A percentile compares a stretch with the other conserved stretches of the same genome.
phyloP scores from a whole-genome alignment of 768 basidiomycete species.

The Cyathus striatus region DNA sequence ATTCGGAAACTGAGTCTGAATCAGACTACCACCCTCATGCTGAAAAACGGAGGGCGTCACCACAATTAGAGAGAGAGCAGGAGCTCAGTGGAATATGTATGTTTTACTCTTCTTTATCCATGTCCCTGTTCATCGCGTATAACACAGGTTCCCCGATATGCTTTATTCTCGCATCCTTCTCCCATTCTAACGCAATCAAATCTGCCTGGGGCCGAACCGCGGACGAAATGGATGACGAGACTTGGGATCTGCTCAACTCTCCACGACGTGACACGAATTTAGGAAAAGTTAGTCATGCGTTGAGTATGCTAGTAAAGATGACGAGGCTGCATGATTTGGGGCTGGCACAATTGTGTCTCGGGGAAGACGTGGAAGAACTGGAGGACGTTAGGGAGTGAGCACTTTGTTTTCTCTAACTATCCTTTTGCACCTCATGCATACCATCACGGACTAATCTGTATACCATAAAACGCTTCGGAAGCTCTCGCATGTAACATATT shows the following conservation, averaged over 20 bases:
- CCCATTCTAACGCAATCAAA: conserved; percentile 58
- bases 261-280: conserved; percentile 29
- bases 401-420: no score
- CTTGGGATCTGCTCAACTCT: conserved; percentile 59
- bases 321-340: conserved; percentile 71
- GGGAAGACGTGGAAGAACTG: conserved; percentile 13
- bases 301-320: conserved; percentile 72
- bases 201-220: conserved; percentile 64
- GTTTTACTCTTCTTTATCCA: conserved; percentile 16
- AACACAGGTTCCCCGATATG: conserved; percentile 66
- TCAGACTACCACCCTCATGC: no score
- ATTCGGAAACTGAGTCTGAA: conserved; percentile 9
- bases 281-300: conserved; percentile 25
- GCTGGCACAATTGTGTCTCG: conserved; percentile 57
- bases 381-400: not conserved
- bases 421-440: no score
- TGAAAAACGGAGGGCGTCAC: conserved; percentile 13
- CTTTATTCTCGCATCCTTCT: conserved; percentile 67
- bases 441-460: no score
- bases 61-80: conserved; percentile 53
- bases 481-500: no score
- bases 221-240: conserved; percentile 61
- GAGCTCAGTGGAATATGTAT: conserved; percentile 73
- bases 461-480: no score
- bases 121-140: not conserved